A percentile compares a stretch with the other conserved stretches of the same genome.
phyloP scores from a whole-genome alignment of 2,329 filamentous ascomycete species.

The Alternaria alternata region DNA sequence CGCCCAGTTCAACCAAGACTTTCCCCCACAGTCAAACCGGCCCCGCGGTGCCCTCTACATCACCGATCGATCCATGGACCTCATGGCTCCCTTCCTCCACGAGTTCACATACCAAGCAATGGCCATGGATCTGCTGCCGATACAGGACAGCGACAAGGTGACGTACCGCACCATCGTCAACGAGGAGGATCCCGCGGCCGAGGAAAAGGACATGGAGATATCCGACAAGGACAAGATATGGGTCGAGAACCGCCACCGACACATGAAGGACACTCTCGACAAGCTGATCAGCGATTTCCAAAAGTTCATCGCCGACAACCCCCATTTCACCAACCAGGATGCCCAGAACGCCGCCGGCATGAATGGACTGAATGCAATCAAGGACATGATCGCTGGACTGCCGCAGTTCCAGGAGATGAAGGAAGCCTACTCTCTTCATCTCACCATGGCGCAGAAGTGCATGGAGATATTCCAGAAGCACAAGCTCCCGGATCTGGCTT shows the following conservation, averaged over 20 bases:
- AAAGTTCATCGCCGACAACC: conserved; percentile 88
- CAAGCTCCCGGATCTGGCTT: conserved; percentile 86
- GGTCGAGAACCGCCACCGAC: conserved; percentile 91
- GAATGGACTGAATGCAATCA: conserved; percentile 89
- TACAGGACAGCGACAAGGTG: conserved; percentile 87
- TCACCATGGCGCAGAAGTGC: conserved; percentile 96
- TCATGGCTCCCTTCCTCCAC: conserved; percentile 86
- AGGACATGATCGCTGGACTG: conserved; percentile 94
- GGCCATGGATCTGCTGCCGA: conserved; percentile 90
- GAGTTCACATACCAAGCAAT: conserved; percentile 99
- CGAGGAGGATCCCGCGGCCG: conserved; percentile 71
- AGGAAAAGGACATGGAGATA: conserved; percentile 91
- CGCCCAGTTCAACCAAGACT: conserved; percentile 82
- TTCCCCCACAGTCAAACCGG: conserved; percentile 79
- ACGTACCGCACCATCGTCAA: conserved; percentile 84
- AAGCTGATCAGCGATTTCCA: conserved; percentile 93
- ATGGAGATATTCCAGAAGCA: conserved; percentile 90
- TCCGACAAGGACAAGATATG: conserved; percentile 91
- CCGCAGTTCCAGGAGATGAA: conserved; percentile 97
- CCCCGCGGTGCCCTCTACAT: conserved; percentile 86
- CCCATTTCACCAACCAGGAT: conserved; percentile 83
- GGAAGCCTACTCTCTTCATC: conserved; percentile 89
- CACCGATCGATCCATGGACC: conserved; percentile 91
- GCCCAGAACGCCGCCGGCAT: conserved; percentile 75
- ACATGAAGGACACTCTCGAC: conserved; percentile 98